These are phyloP conservation scores for Apiospora rasikravindrae DNA, from an alignment of 2,329 filamentous ascomycete species.

Conservation along the genomic window DNA sequence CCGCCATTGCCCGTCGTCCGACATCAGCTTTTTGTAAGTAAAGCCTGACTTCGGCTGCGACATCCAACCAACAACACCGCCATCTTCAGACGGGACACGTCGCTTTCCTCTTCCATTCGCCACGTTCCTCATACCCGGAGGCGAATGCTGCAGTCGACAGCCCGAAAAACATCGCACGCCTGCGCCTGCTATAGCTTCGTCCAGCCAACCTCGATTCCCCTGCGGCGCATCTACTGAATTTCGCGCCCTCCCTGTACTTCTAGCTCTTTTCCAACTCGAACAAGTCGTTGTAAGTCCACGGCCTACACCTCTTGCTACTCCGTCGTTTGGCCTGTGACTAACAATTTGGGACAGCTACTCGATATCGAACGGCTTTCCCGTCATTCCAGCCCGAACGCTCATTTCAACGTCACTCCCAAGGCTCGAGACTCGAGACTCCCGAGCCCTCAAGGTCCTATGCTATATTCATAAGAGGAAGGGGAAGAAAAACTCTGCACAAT, in stretches of 20 bases:
- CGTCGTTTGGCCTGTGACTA: background rate
- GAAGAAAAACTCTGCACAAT: background rate
- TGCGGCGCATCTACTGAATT: background rate
- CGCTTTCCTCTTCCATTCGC: background rate
- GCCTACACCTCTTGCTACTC: background rate
- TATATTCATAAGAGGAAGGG: conserved; percentile 14
- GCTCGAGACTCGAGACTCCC: background rate
- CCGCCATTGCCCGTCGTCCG: conserved; percentile 2
- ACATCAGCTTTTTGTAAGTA: conserved; percentile 16
- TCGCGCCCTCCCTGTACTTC: background rate
- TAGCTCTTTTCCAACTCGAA: background rate
- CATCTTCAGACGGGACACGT: conserved; percentile 17
- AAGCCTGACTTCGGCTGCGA: background rate
- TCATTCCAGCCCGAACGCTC: background rate
- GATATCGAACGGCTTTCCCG: background rate
- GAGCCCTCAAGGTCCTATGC: background rate
- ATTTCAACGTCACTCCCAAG: background rate
- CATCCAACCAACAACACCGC: background rate
- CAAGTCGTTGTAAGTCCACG: background rate
- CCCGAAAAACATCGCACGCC: background rate
- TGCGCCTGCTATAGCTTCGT: background rate
- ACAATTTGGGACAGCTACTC: background rate
- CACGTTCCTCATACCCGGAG: background rate
- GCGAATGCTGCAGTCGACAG: background rate
- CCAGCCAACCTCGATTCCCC: background rate